Base-by-base conservation (phyloP, 169 alveolate species). In the Plasmodium blacklocki region DNA sequence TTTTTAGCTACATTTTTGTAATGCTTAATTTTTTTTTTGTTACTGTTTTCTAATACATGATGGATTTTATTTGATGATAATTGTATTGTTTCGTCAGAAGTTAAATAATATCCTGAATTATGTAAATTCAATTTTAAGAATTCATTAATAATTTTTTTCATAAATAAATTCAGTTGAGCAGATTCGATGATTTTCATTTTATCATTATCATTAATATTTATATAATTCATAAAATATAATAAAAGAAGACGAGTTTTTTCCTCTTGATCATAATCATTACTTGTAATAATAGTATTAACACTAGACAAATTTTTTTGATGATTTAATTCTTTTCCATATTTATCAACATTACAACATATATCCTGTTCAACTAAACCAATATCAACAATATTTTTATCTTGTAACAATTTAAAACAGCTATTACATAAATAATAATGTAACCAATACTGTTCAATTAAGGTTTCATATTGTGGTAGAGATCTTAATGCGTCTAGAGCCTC, bases 371-470 rank as follows among this genome's bases (percentile, higher is more conserved):
- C 67, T 32, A 73, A 88, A 0, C 96, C 96, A 2, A 93, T 32
- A 50, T 80, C 72, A 14, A 94, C 90, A 26, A 95, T 58, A 32
- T 93, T 45, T 49, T 59, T 70, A 11, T 71, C 60, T 74, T 95
- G 92, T 23, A 95, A 83, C 2, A 71, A 73, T 63, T 92, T 72
- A 73, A 93, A 95, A 19, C 95, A 93, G 11, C 74, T 91, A 18
- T 95, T 94, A 18, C 94, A 93, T 54, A 95, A 68, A 29, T 92
- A 74, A 8, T 94, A 72, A 83, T 95, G 97, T 2, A 94, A 89
- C 97, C 97, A 95, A 73, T 94, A 95, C 73, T 92, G 92, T 21
- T 95, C 96, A 63, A 95, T 75, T 74, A 94, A 66, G 19, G 93
- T 93, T 87, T 95, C 96, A 18, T 90, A 72, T 64, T 95, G 89